phyloP scores from a whole-genome alignment of 1,284 basidiomycete species.

The Marasmius fiardii region DNA sequence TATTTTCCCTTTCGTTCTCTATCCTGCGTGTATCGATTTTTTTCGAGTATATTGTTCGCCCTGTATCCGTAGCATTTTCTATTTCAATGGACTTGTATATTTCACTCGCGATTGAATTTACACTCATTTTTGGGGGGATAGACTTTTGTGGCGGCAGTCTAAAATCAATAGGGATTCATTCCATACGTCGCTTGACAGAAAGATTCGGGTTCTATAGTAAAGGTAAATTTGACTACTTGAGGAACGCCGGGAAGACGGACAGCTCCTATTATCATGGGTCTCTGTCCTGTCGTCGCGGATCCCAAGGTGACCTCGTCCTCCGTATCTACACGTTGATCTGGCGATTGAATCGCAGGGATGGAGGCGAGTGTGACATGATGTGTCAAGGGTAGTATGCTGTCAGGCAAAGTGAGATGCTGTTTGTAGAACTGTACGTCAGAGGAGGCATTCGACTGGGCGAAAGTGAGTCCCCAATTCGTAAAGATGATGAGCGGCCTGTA shows the following conservation, averaged over 20 bases:
- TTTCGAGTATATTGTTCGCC: neutral
- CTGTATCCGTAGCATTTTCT: too few species aligned
- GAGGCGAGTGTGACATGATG: conserved; percentile 44
- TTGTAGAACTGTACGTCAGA: conserved; percentile 35
- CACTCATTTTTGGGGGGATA: too few species aligned
- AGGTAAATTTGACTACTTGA: conserved; percentile 19
- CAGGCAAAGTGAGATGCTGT: conserved; percentile 43
- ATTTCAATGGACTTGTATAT: too few species aligned
- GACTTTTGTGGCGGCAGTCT: too few species aligned
- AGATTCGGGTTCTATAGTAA: conserved; percentile 17
- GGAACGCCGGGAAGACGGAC: conserved; percentile 27
- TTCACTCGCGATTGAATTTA: too few species aligned
- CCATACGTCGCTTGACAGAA: neutral
- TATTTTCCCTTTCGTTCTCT: neutral
- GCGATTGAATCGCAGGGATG: conserved; percentile 24
- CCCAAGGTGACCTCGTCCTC: conserved; percentile 23
- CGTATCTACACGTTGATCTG: conserved; percentile 23
- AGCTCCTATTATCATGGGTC: conserved; percentile 25
- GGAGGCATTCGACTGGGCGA: conserved; percentile 10
- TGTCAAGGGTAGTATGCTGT: conserved; percentile 28
- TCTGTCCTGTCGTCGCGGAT: conserved; percentile 15
- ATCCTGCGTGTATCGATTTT: too few species aligned
- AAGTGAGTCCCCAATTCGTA: conserved; percentile 63
- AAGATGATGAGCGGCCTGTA: conserved; percentile 53
- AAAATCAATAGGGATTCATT: neutral